Percentiles rank a stretch among this genome's conserved stretches.
phyloP scores from a whole-genome alignment of 352 stramenopile species.

The Pythium diclinum region DNA sequence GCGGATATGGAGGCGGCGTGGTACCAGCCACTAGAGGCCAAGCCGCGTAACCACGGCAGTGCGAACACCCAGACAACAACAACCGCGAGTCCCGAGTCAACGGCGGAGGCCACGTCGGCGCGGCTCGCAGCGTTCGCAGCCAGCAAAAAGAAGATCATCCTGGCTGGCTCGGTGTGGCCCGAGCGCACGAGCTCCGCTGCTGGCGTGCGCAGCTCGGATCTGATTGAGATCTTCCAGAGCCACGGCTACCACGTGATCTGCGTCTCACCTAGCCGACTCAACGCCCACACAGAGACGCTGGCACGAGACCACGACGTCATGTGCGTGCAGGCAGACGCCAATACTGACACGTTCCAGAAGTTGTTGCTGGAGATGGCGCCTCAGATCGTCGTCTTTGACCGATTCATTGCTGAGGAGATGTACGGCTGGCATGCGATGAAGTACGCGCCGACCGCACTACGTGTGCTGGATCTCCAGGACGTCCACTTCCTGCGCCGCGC shows the following conservation, averaged over 20 bases:
- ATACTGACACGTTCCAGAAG: slow-evolving; percentile 65
- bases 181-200: slow-evolving; percentile 87
- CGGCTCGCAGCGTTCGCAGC: slow-evolving; percentile 46
- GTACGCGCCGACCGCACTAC: slow-evolving; percentile 72
- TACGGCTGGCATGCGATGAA: slow-evolving; percentile 77
- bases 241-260: slow-evolving; percentile 70
- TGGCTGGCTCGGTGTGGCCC: slow-evolving; percentile 78
- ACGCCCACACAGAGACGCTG: slow-evolving; percentile 57
- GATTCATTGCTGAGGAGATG: slow-evolving; percentile 86
- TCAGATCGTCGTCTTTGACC: slow-evolving; percentile 78
- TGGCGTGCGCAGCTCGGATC: slow-evolving; percentile 76
- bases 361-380: slow-evolving; percentile 51
- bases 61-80: neutral
- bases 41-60: slow-evolving; percentile 18
- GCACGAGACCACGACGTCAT: slow-evolving; percentile 43
- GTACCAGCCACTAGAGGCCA: slow-evolving; percentile 72
- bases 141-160: slow-evolving; percentile 66
- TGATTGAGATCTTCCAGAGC: slow-evolving; percentile 65
- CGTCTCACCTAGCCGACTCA: slow-evolving; percentile 75
- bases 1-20: slow-evolving; percentile 68
- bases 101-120: slow-evolving; percentile 20
- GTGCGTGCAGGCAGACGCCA: slow-evolving; percentile 71
- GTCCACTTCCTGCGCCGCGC: slow-evolving; percentile 87
- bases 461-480: slow-evolving; percentile 92
- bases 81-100: neutral